Evolutionary conservation across 1,284 basidiomycete species (phyloP).

Genomic region (Cystobasidium slooffiae): DNA sequence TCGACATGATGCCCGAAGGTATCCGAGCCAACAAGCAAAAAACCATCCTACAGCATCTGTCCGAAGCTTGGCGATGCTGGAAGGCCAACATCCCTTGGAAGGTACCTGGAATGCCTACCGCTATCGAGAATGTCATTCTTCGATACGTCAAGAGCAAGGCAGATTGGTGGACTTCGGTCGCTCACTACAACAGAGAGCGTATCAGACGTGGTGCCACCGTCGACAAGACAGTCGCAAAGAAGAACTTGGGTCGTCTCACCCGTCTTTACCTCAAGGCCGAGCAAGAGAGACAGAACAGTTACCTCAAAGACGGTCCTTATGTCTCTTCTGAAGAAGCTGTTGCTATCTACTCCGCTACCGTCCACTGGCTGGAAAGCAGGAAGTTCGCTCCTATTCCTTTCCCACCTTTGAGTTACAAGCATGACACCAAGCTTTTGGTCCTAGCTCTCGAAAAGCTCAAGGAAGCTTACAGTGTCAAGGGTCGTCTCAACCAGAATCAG

Average conservation of each 20-base stretch:
- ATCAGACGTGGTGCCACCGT: conserved; percentile 92
- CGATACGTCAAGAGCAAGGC: conserved; percentile 99
- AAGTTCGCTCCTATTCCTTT: conserved; percentile 98
- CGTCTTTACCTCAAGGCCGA: conserved; percentile 93
- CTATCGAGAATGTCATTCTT: conserved; percentile 98
- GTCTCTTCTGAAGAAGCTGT: conserved; percentile 97
- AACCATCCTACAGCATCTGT: conserved; percentile 95
- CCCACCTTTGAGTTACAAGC: conserved; percentile 97
- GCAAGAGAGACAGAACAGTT: conserved; percentile 94
- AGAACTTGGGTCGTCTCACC: conserved; percentile 69
- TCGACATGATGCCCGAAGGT: conserved; percentile 94
- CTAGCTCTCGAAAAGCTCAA: conserved; percentile 94
- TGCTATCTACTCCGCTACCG: conserved; percentile 94
- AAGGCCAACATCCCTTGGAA: conserved; percentile 99
- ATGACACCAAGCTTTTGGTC: conserved; percentile 93
- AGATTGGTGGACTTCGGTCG: conserved; percentile 97
- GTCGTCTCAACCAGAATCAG: conserved; percentile 92
- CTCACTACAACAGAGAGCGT: conserved; percentile 65
- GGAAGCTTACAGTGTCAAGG: conserved; percentile 97
- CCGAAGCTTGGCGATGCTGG: conserved; percentile 98
- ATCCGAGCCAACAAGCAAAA: conserved; percentile 99
- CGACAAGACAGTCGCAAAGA: conserved; percentile 98
- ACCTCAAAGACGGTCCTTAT: conserved; percentile 95
- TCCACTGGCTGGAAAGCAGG: conserved; percentile 94
- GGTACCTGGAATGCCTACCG: conserved; percentile 94